These are phyloP conservation scores for Pythium sp. DNA, from an alignment of 352 stramenopile species.

Conservation along the genomic window DNA sequence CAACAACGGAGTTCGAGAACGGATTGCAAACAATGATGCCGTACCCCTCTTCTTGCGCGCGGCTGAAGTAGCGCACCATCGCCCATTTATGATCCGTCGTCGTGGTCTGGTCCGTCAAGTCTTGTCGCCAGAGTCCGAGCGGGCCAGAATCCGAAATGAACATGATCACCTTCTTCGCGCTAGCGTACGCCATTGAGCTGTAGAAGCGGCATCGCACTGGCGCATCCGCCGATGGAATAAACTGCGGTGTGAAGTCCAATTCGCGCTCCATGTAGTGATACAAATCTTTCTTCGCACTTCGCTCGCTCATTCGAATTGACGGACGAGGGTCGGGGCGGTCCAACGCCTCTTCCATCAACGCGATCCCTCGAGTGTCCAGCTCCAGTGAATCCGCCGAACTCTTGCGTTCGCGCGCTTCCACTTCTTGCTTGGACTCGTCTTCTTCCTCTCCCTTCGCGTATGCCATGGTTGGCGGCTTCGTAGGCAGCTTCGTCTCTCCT, in stretches of 20 bases:
- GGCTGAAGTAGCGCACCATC: constrained; percentile 83
- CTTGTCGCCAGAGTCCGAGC: constrained; percentile 82
- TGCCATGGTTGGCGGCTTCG: constrained; percentile 37
- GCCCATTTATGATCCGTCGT: constrained; percentile 86
- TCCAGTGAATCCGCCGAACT: constrained; percentile 80
- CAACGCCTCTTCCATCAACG: constrained; percentile 60
- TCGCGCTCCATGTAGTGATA: constrained; percentile 87
- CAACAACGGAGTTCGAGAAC: constrained; percentile 84
- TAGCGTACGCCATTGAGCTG: constrained; percentile 85
- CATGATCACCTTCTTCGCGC: constrained; percentile 83
- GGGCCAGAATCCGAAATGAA: constrained; percentile 86
- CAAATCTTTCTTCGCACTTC: constrained; percentile 71
- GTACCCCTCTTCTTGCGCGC: constrained; percentile 84
- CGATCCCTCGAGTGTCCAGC: constrained; percentile 77
- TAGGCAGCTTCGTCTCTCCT: constrained; percentile 52
- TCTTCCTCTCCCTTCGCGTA: constrained; percentile 37
- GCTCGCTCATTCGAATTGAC: constrained; percentile 47
- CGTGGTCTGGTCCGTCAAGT: constrained; percentile 45
- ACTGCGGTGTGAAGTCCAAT: constrained; percentile 79
- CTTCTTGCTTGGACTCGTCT: constrained; percentile 32
- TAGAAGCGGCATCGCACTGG: constrained; percentile 86
- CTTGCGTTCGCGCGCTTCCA: constrained; percentile 40
- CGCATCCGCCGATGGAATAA: constrained; percentile 85
- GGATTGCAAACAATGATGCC: constrained; percentile 86
- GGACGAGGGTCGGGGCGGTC: constrained; percentile 22